Percentiles rank a stretch among this genome's conserved stretches.
Conservation (phyloP, 2,329 filamentous ascomycete genomes). For the Xylariaceae sp. region DNA sequence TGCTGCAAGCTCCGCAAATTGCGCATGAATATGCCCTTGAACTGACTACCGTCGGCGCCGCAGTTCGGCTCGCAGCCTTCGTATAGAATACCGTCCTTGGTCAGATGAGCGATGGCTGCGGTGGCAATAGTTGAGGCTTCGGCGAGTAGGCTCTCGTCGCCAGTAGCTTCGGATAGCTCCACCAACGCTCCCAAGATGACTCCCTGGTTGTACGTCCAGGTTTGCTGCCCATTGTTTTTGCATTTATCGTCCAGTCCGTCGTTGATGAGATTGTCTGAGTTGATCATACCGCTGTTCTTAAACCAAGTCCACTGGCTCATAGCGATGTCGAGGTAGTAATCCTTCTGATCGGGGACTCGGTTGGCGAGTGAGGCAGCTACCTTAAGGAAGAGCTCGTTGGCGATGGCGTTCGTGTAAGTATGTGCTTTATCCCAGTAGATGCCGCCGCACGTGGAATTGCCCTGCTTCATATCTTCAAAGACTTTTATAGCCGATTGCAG, state of each 20-base stretch:
- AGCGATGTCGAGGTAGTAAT: slow-evolving; percentile 45
- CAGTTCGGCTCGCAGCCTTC: slow-evolving; percentile 53
- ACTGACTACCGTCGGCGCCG: slow-evolving; percentile 52
- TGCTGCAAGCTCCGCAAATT: slow-evolving; percentile 56
- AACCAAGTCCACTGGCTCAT: slow-evolving; percentile 51
- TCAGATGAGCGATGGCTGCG: slow-evolving; percentile 46
- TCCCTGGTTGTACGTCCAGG: slow-evolving; percentile 56
- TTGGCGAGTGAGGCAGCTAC: slow-evolving; percentile 52
- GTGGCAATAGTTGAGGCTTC: slow-evolving; percentile 46
- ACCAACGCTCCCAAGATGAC: slow-evolving; percentile 50
- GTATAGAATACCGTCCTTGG: slow-evolving; percentile 45
- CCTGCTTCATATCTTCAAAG: slow-evolving; percentile 52
- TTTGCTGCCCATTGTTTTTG: slow-evolving; percentile 44
- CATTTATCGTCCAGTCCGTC: slow-evolving; percentile 48
- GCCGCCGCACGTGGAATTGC: slow-evolving; percentile 48
- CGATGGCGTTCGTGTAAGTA: slow-evolving; percentile 47
- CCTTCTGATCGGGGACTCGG: slow-evolving; percentile 37
- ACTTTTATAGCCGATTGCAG: slow-evolving; percentile 49
- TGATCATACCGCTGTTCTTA: slow-evolving; percentile 47
- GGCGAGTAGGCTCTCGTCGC: slow-evolving; percentile 39
- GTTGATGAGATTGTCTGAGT: slow-evolving; percentile 46
- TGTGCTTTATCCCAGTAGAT: slow-evolving; percentile 55
- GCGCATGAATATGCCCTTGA: slow-evolving; percentile 67
- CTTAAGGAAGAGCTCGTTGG: slow-evolving; percentile 54
- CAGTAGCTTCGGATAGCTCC: slow-evolving; percentile 45